Percentiles rank a stretch among this genome's conserved stretches.
Conservation (phyloP, 139 green algal genomes). For the Nannochloris sp. region DNA sequence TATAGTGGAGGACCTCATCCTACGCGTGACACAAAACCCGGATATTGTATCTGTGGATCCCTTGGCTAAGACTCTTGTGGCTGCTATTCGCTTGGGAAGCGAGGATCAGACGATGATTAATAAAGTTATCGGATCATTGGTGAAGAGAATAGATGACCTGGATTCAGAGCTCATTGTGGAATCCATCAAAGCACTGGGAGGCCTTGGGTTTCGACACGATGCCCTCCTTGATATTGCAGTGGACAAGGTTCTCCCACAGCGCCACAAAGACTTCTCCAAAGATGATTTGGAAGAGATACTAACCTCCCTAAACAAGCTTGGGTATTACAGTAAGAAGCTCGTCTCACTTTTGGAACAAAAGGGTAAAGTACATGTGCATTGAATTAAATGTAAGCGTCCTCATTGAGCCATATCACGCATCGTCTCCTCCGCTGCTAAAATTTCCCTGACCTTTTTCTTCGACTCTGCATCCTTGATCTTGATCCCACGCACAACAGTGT, state of each 20-base stretch:
- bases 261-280: slow-evolving; percentile 14
- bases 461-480: slow-evolving; percentile 25
- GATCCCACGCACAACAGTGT: slow-evolving; percentile 22
- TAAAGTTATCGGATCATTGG: slow-evolving; percentile 12
- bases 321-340: slow-evolving; percentile 27
- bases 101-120: slow-evolving; percentile 15
- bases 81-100: slow-evolving; percentile 23
- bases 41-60: slow-evolving; percentile 4
- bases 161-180: slow-evolving; percentile 17
- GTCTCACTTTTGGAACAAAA: slow-evolving; percentile 17
- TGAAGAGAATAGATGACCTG: slow-evolving; percentile 15
- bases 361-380: background rate
- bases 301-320: slow-evolving; percentile 23
- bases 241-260: slow-evolving; percentile 10
- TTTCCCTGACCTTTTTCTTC: slow-evolving; percentile 21
- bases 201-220: slow-evolving; percentile 16
- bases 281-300: slow-evolving; percentile 23
- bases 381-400: background rate
- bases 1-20: slow-evolving; percentile 21
- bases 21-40: slow-evolving; percentile 4
- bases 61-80: slow-evolving; percentile 24
- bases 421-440: slow-evolving; percentile 25
- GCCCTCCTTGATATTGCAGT: slow-evolving; percentile 17
- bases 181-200: slow-evolving; percentile 19
- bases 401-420: slow-evolving; percentile 13